These are phyloP conservation scores for Purpureocillium lavendulum DNA, from an alignment of 2,329 filamentous ascomycete species.

Conservation along the genomic window DNA sequence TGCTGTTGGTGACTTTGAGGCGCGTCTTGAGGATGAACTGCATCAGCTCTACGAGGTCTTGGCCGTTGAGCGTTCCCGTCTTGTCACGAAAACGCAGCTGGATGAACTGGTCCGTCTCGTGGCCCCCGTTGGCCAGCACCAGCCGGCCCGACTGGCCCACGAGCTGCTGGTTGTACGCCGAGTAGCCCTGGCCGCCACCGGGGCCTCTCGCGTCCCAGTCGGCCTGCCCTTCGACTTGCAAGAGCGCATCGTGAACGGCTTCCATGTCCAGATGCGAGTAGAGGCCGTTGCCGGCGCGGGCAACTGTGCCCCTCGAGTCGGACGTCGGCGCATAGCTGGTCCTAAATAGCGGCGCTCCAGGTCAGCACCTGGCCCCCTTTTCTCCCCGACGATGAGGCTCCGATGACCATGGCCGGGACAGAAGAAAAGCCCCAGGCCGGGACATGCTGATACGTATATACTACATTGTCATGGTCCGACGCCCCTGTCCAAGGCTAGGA, in stretches of 20 bases:
- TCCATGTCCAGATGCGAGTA: conserved; percentile 29
- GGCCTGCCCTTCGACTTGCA: conserved; percentile 18
- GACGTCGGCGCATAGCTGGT: conserved; percentile 7
- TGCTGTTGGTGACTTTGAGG: conserved; percentile 18
- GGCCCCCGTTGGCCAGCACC: conserved; percentile 6
- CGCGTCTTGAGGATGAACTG: conserved; percentile 20
- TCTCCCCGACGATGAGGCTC: too few species aligned
- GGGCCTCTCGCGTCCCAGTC: conserved; percentile 1
- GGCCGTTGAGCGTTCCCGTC: conserved; percentile 14
- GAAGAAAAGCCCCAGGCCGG: too few species aligned
- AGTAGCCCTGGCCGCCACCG: neutral
- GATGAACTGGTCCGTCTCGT: conserved; percentile 12
- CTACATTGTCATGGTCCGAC: too few species aligned
- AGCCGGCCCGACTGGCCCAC: neutral
- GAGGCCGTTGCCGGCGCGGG: conserved; percentile 10
- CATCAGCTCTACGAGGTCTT: conserved; percentile 18
- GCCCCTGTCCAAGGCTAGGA: too few species aligned
- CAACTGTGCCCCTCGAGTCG: conserved; percentile 9
- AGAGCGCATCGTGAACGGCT: conserved; percentile 23
- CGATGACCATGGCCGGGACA: too few species aligned
- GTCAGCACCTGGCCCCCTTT: neutral
- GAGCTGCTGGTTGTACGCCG: neutral
- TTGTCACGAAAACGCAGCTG: conserved; percentile 15
- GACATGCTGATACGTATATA: too few species aligned
- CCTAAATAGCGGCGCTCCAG: neutral